Conservation (phyloP, 2,329 filamentous ascomycete species). For the Claviceps digitariae region DNA sequence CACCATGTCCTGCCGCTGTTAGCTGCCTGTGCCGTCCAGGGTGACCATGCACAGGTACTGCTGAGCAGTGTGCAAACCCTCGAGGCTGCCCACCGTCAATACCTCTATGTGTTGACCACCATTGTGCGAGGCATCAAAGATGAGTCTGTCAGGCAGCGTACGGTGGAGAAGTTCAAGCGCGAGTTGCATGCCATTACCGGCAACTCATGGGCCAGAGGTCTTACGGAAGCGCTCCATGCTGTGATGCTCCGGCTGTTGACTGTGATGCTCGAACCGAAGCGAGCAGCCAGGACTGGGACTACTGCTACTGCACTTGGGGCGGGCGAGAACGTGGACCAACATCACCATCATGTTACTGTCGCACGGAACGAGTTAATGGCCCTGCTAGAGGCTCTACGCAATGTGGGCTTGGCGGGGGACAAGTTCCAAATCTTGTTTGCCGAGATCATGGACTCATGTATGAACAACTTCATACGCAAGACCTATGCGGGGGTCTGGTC, state of each 20-base stretch:
- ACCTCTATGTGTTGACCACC: slow-evolving; percentile 39
- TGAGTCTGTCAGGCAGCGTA: slow-evolving; percentile 21
- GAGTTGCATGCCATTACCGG: slow-evolving; percentile 53
- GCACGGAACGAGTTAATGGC: slow-evolving; percentile 38
- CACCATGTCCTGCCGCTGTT: slow-evolving; percentile 45
- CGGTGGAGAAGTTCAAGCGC: slow-evolving; percentile 38
- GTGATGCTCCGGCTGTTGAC: slow-evolving; percentile 41
- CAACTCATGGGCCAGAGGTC: slow-evolving; percentile 42
- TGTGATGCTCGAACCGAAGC: slow-evolving; percentile 27
- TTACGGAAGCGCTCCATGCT: slow-evolving; percentile 39
- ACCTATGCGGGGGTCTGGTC: slow-evolving; percentile 52
- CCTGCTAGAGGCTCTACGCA: slow-evolving; percentile 44
- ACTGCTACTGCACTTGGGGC: no score
- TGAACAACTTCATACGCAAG: slow-evolving; percentile 47
- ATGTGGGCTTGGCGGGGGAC: slow-evolving; percentile 56
- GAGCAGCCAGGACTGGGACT: not conserved
- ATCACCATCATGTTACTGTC: slow-evolving; percentile 17
- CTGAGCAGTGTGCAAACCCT: slow-evolving; percentile 41
- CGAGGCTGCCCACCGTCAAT: slow-evolving; percentile 45
- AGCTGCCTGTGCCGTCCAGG: slow-evolving; percentile 29
- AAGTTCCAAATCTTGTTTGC: slow-evolving; percentile 58
- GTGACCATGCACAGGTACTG: slow-evolving; percentile 32
- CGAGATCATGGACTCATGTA: slow-evolving; percentile 52
- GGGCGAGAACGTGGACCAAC: slow-evolving; percentile 3
- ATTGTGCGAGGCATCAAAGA: slow-evolving; percentile 34